Evolutionary conservation across 2,329 filamentous ascomycete genomes (phyloP), one percentile per base, ranked within the genome.

Genomic region (Lasiodiplodia gonubiensis): DNA sequence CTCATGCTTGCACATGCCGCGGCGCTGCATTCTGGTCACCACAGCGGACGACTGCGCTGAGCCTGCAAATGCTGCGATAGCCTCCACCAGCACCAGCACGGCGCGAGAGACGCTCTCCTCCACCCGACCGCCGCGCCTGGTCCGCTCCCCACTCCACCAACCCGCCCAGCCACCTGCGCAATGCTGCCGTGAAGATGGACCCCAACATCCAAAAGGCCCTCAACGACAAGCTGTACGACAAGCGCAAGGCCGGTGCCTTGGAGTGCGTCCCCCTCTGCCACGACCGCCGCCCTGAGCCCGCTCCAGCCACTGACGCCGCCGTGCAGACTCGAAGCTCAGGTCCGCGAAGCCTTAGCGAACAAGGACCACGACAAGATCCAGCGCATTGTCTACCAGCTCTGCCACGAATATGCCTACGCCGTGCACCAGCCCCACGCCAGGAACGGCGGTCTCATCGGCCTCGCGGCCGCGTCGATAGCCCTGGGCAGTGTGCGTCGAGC

Each of bases 141-240:
- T 39, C 52, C 16, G 37, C 23, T 33, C 42, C 52, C 42, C 30
- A 35, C 65, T 27, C 52, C 51, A 54, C 53, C 25, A 37, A 60
- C 53, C 39, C 55, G 42, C 65, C 64, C 64, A 59, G 64, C 64
- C 53, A 66, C 39, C 52, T 55, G 57, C 57, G 57, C 66, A 48
- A 67, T 67, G 66, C 66, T 33, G 51, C 37, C 51, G 33, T 67
- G 59, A 55, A 67, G 75, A 97, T 98, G 94, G 94, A 98, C 84
- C 85, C 88, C 76, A 90, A 89, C 77, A 92, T 97, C 78, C 93
- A 96, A 81, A 92, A 94, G 74, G 87, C 94, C 72, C 86, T 99
- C 77, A 97, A 96, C 78, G 95, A 99, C 83, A 99, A 97, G 87
- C 90, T 98, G 77, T 99, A 99, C 80, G 95, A 99, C 78, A 97